Evolutionary conservation across 2,329 filamentous ascomycete genomes (phyloP).

Genomic region (Diplocarpon rosae): DNA sequence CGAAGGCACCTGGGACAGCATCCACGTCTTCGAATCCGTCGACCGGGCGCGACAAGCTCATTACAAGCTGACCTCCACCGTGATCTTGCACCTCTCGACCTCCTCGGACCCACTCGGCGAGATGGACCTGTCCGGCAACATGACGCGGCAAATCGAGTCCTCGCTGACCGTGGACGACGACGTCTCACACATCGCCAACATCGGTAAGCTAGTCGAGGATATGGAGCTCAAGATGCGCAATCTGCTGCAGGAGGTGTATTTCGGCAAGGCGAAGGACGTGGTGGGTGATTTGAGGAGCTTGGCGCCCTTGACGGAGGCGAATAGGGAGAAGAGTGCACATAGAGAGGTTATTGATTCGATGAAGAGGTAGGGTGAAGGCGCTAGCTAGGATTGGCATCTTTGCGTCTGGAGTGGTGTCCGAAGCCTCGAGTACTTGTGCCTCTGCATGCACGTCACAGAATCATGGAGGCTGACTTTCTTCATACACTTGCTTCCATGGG

Average conservation of each 20-base stretch:
- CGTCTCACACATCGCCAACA: conserved; percentile 88
- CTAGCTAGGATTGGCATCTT: neutral
- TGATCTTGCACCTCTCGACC: conserved; percentile 79
- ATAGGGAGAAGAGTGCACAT: conserved; percentile 74
- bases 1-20: conserved; percentile 89
- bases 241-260: conserved; percentile 95
- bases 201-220: conserved; percentile 89
- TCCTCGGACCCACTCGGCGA: conserved; percentile 59
- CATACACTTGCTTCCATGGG: too few relatives aligned
- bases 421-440: neutral
- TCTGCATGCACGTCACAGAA: neutral
- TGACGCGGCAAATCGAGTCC: conserved; percentile 92
- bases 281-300: conserved; percentile 90
- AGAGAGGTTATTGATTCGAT: conserved; percentile 70
- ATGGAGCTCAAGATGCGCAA: conserved; percentile 99
- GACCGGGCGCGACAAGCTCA: conserved; percentile 85
- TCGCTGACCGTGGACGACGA: conserved; percentile 85
- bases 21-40: conserved; percentile 95
- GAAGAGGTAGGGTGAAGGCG: conserved; percentile 18
- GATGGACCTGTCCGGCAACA: conserved; percentile 91
- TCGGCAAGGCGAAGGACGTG: conserved; percentile 97
- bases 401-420: neutral
- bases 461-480: too few relatives aligned
- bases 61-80: conserved; percentile 95
- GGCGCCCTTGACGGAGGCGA: conserved; percentile 71